Percentiles rank a stretch among this genome's conserved stretches.
Evolutionary conservation across 108 stramenopile species (phyloP).

Genomic region (Seminavis robusta): DNA sequence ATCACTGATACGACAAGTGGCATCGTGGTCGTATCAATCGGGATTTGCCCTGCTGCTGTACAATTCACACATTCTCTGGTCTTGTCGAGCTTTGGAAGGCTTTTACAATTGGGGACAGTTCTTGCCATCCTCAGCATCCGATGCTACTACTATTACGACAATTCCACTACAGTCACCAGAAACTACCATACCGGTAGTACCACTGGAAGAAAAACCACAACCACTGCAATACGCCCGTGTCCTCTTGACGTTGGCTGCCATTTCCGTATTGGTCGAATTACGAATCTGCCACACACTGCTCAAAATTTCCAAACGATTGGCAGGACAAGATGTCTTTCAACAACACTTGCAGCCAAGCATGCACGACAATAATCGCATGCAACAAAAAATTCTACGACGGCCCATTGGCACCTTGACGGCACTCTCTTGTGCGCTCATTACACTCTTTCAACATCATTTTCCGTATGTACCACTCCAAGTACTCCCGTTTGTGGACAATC

Average conservation of each 20-base stretch:
- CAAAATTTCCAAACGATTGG: slow-evolving; percentile 23
- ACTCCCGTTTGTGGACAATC: slow-evolving; percentile 28
- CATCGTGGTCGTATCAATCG: neutral
- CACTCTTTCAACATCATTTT: slow-evolving; percentile 33
- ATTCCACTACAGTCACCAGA: slow-evolving; percentile 15
- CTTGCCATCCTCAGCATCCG: slow-evolving; percentile 11
- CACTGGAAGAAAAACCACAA: no score
- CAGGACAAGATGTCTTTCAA: no score
- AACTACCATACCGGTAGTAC: no score
- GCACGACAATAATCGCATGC: no score
- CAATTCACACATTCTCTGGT: slow-evolving; percentile 55
- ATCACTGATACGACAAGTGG: no score
- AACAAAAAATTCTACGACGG: slow-evolving; percentile 18
- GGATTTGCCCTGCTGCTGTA: slow-evolving; percentile 49
- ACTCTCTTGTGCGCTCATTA: slow-evolving; percentile 31
- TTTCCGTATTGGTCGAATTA: neutral
- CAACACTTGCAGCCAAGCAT: no score
- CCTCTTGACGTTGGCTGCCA: neutral
- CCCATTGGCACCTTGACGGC: slow-evolving; percentile 39
- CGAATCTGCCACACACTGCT: slow-evolving; percentile 16
- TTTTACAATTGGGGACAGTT: slow-evolving; percentile 12
- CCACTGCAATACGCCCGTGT: neutral
- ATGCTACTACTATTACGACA: slow-evolving; percentile 4
- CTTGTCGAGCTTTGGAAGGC: slow-evolving; percentile 58
- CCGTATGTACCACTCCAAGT: slow-evolving; percentile 35